Evolutionary conservation across 164 flowering plant species (phyloP).

Genomic region (Litsea cubeba): DNA sequence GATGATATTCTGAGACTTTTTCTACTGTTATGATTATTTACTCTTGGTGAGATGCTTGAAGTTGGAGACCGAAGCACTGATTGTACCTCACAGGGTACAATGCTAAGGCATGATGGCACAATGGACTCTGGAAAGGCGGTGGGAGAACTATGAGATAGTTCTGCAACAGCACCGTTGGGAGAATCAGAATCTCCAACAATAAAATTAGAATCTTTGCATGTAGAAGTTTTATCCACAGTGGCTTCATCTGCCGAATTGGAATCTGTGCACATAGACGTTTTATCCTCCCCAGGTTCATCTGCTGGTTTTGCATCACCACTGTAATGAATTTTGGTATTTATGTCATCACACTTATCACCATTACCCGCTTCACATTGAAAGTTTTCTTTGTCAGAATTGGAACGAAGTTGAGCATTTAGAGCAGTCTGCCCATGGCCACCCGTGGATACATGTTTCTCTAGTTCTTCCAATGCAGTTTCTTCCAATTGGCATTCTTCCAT

Average conservation of each 20-base stretch:
- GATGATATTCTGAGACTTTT: slow-evolving; percentile 73
- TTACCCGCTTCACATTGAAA: neutral
- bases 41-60: slow-evolving; percentile 65
- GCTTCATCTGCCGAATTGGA: slow-evolving; percentile 15
- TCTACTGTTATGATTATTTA: slow-evolving; percentile 37
- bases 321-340: slow-evolving; percentile 1
- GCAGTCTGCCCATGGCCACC: slow-evolving; percentile 15
- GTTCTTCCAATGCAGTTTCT: slow-evolving; percentile 24
- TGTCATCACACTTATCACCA: neutral
- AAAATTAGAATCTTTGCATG: slow-evolving; percentile 5
- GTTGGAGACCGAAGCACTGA: slow-evolving; percentile 64
- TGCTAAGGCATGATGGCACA: slow-evolving; percentile 24
- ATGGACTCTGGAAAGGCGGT: neutral
- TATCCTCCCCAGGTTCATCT: slow-evolving; percentile 11
- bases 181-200: slow-evolving; percentile 15
- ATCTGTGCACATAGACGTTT: neutral
- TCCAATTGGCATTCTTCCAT: slow-evolving; percentile 51
- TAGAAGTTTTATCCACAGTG: slow-evolving; percentile 4
- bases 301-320: slow-evolving; percentile 14
- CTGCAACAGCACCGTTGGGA: slow-evolving; percentile 11
- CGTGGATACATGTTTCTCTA: slow-evolving; percentile 20
- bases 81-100: slow-evolving; percentile 37
- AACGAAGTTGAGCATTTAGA: neutral
- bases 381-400: neutral
- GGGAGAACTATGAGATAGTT: slow-evolving; percentile 15